Conservation (phyloP, 2,329 filamentous ascomycete species). For the Colletotrichum sojae region DNA sequence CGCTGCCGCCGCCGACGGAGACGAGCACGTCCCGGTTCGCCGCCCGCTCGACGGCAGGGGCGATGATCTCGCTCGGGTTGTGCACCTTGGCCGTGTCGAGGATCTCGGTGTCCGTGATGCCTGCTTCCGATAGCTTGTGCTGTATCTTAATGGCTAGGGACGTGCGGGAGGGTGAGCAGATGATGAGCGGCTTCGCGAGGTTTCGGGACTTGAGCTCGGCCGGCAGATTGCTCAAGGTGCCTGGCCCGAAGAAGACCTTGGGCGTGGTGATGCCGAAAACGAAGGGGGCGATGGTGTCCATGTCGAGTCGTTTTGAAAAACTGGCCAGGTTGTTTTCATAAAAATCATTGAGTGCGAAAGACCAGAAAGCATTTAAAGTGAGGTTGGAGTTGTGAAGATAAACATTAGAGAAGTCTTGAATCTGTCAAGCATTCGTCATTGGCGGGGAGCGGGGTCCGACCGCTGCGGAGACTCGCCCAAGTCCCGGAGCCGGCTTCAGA, state of each 20-base stretch:
- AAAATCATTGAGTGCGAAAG: too few species aligned
- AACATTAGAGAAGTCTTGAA: not conserved
- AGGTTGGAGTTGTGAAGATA: too few species aligned
- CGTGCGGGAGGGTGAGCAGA: conserved; percentile 56
- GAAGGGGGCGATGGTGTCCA: conserved; percentile 26
- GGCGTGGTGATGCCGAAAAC: conserved; percentile 43
- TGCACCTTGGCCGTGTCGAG: conserved; percentile 51
- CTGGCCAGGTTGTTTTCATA: not conserved
- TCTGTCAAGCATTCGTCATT: conserved; percentile 27
- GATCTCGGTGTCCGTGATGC: conserved; percentile 52
- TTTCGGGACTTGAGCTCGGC: conserved; percentile 51
- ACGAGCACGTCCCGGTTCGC: conserved; percentile 68
- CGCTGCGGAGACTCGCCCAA: conserved; percentile 8
- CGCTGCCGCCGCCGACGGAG: conserved; percentile 74
- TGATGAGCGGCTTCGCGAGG: conserved; percentile 53
- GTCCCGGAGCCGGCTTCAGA: conserved; percentile 18
- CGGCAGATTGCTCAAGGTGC: conserved; percentile 50
- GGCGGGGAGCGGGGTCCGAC: conserved; percentile 37
- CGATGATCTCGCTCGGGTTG: conserved; percentile 46
- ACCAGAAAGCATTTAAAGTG: too few species aligned
- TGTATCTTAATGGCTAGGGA: conserved; percentile 51
- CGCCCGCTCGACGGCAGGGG: conserved; percentile 48
- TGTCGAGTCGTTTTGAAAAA: not conserved
- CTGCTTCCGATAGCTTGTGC: conserved; percentile 40
- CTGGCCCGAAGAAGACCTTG: conserved; percentile 53